These are phyloP conservation scores for Alternaria ethzedia DNA, from an alignment of 2,329 filamentous ascomycete species.

Conservation along the genomic window DNA sequence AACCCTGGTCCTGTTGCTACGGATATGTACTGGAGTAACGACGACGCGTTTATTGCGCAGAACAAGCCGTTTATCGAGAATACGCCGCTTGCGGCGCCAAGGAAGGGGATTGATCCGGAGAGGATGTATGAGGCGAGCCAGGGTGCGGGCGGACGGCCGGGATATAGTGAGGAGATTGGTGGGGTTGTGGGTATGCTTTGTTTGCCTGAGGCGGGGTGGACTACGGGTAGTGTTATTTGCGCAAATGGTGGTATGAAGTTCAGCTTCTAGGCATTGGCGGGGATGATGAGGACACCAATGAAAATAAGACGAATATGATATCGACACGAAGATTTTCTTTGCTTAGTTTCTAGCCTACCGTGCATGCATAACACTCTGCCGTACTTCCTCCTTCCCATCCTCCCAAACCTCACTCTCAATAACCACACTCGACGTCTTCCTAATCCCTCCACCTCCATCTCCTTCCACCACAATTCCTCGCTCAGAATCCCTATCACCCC, in stretches of 20 bases:
- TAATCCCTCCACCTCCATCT: neutral
- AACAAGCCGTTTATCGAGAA: slow-evolving; percentile 67
- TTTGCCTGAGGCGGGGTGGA: slow-evolving; percentile 74
- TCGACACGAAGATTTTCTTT: neutral
- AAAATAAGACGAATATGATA: neutral
- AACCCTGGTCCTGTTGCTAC: slow-evolving; percentile 69
- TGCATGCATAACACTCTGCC: neutral
- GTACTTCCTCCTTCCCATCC: neutral
- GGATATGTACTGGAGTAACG: slow-evolving; percentile 68
- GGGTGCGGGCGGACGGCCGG: slow-evolving; percentile 60
- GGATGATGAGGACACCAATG: neutral
- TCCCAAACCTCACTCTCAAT: neutral
- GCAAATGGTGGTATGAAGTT: slow-evolving; percentile 76
- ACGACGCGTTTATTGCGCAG: slow-evolving; percentile 62
- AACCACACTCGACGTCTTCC: neutral
- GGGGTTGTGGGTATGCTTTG: slow-evolving; percentile 80
- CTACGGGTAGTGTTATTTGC: slow-evolving; percentile 79
- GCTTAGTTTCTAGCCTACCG: fast-evolving
- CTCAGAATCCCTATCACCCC: neutral
- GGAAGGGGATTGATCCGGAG: slow-evolving; percentile 67
- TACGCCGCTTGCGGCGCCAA: slow-evolving; percentile 68
- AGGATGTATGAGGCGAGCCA: slow-evolving; percentile 56
- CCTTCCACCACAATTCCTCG: neutral
- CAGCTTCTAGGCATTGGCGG: slow-evolving; percentile 24
- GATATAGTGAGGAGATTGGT: slow-evolving; percentile 73